phyloP scores from a whole-genome alignment of 2,329 filamentous ascomycete genomes.

The Immersiporthe knoxdaviesiana region DNA sequence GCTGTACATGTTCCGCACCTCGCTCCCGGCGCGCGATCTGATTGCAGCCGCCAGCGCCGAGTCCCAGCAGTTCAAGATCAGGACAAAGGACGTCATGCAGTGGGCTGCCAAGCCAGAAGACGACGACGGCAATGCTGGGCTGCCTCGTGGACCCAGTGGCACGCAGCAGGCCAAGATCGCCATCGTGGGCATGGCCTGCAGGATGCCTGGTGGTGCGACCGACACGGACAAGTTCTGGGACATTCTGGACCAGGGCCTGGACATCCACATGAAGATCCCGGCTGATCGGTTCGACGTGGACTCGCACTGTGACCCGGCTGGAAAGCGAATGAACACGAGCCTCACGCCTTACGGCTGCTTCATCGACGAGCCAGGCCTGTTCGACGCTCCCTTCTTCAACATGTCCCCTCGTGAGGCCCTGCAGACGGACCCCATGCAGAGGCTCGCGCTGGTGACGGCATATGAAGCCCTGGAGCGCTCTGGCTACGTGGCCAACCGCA shows the following conservation, averaged over 20 bases:
- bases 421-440: constrained; percentile 66
- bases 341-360: constrained; percentile 45
- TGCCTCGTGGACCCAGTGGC: constrained; percentile 15
- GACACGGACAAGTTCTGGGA: constrained; percentile 65
- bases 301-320: constrained; percentile 59
- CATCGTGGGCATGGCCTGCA: constrained; percentile 67
- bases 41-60: constrained; percentile 26
- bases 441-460: constrained; percentile 65
- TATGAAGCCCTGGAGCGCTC: constrained; percentile 72
- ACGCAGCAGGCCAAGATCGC: constrained; percentile 59
- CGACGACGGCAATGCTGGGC: neutral
- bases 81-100: constrained; percentile 32
- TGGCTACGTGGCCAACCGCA: constrained; percentile 65
- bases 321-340: constrained; percentile 63
- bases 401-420: constrained; percentile 70
- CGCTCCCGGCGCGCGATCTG: constrained; percentile 37
- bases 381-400: constrained; percentile 73
- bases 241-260: constrained; percentile 62
- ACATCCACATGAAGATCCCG: constrained; percentile 62
- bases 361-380: constrained; percentile 67
- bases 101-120: constrained; percentile 31
- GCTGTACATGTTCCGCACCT: constrained; percentile 36
- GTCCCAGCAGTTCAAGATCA: constrained; percentile 7
- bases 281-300: constrained; percentile 47
- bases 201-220: constrained; percentile 63